Conservation (phyloP, 192 early-diverging fungal genomes). For the Gigaspora rosea region DNA sequence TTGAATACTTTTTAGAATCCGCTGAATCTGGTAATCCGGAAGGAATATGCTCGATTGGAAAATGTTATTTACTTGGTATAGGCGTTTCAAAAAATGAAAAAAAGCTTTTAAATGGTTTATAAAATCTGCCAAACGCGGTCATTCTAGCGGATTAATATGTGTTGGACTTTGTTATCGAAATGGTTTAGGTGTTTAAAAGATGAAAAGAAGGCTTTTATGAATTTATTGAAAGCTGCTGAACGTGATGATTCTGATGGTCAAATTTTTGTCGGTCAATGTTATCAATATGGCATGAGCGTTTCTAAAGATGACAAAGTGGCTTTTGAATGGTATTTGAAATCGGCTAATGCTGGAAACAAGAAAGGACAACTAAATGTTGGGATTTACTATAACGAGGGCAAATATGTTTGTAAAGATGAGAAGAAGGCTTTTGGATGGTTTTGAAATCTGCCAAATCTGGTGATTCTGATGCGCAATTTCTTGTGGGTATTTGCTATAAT, state of each 20-base stretch:
- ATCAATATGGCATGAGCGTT: slow-evolving; percentile 76
- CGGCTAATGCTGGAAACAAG: slow-evolving; percentile 56
- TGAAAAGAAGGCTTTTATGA: slow-evolving; percentile 51
- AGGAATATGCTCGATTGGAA: slow-evolving; percentile 66
- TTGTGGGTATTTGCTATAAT: too few species aligned
- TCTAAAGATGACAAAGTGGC: slow-evolving; percentile 38
- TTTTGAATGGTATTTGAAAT: slow-evolving; percentile 56
- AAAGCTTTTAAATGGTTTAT: slow-evolving; percentile 65
- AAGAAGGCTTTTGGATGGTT: slow-evolving; percentile 55
- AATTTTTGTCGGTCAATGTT: slow-evolving; percentile 79
- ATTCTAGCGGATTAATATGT: slow-evolving; percentile 55
- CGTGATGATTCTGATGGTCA: slow-evolving; percentile 47
- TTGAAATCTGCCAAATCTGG: slow-evolving; percentile 51
- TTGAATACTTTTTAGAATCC: slow-evolving; percentile 60
- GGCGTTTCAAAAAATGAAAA: slow-evolving; percentile 64
- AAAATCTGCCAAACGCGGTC: slow-evolving; percentile 50
- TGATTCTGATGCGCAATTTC: too few species aligned
- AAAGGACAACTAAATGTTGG: slow-evolving; percentile 55
- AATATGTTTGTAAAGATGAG: slow-evolving; percentile 67
- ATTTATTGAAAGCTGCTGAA: slow-evolving; percentile 45
- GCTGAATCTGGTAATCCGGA: slow-evolving; percentile 59
- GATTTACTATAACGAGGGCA: slow-evolving; percentile 57
- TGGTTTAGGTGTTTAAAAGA: slow-evolving; percentile 58
- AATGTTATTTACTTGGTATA: slow-evolving; percentile 77
- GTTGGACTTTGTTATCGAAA: slow-evolving; percentile 63